Base-by-base conservation (phyloP, 768 basidiomycete species). In the Pleurotus giganteus region DNA sequence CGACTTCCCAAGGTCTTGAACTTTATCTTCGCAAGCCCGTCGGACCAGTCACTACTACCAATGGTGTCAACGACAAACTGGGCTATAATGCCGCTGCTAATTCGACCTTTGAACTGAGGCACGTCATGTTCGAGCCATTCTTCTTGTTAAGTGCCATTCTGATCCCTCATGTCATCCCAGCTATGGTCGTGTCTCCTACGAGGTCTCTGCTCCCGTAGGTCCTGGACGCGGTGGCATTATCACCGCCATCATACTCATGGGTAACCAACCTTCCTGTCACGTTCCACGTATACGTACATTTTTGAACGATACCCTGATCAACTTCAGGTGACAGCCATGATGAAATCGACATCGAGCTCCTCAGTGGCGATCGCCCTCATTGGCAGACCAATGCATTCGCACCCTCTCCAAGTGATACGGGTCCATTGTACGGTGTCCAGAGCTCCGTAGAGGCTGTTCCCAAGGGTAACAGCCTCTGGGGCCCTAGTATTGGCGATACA, bases 341-440 rank as follows among this genome's bases (percentile, higher is more conserved):
- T 57, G 74, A 79, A 53, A 72, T 76, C 27, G 77, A 79, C 57
- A 59, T 78, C 32, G 76, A 79, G 55, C 57, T 74, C 4, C 61
- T 76, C 5, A 72, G 73, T n/a, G 70, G 70, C 4, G 71, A 76
- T 53, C 57, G 66, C 2, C 23, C 32, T 9, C 65, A 70, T 59
- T 77, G 72, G 73, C 74, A 77, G 58, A 71, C 74, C 53, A 78
- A 77, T 54, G 58, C 75, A 7, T 78, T 70, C 58, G 70, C 67
- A 7, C 71, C 72, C 1, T 62, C 60, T 9, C 65, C 65, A 0
- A 45, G 55, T 9, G 68, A 74, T 53, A 36, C 61, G 3, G 21
- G 56, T 9, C 73, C 74, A 5, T 64, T 73, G 19, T 77, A 70
- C 51, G 72, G 71, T 15, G 66, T 67, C 7, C 74, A 75, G 57